These are phyloP conservation scores for Pichia sp. DNA, from an alignment of 1,139 yeast genomes.

Conservation along the genomic window DNA sequence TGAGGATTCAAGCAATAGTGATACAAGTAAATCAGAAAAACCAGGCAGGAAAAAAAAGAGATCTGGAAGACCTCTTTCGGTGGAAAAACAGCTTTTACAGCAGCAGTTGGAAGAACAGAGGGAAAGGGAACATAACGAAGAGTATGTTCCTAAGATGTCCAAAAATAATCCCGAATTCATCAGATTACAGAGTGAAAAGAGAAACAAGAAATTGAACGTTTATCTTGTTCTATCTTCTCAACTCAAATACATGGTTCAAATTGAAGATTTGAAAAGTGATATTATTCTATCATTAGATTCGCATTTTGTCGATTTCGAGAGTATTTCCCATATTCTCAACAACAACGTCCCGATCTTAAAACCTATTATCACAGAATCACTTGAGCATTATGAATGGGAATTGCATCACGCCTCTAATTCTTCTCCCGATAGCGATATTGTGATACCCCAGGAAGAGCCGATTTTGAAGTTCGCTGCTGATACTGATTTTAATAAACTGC, in stretches of 20 bases:
- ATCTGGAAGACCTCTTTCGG: constrained; percentile 5
- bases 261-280: constrained; percentile 23
- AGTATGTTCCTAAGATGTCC: constrained; percentile 29
- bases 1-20: not conserved
- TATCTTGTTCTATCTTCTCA: constrained; percentile 37
- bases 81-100: constrained; percentile 7
- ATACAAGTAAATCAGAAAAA: not conserved
- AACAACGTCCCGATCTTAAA: constrained; percentile 34
- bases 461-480: constrained; percentile 4
- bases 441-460: not conserved
- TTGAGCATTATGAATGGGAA: constrained; percentile 29
- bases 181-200: constrained; percentile 14
- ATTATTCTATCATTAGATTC: constrained; percentile 55
- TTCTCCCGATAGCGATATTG: not conserved
- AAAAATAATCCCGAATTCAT: constrained; percentile 32
- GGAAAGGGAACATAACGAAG: constrained; percentile 22
- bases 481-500: constrained; percentile 9
- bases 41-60: constrained; percentile 3
- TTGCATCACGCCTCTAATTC: constrained; percentile 2
- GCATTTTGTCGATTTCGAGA: constrained; percentile 14
- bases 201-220: constrained; percentile 23
- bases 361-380: constrained; percentile 32
- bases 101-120: not conserved
- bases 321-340: constrained; percentile 27
- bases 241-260: constrained; percentile 25